Evolutionary conservation across 495 filamentous ascomycete genomes (phyloP).

Genomic region (Chaetomium cochliodes): DNA sequence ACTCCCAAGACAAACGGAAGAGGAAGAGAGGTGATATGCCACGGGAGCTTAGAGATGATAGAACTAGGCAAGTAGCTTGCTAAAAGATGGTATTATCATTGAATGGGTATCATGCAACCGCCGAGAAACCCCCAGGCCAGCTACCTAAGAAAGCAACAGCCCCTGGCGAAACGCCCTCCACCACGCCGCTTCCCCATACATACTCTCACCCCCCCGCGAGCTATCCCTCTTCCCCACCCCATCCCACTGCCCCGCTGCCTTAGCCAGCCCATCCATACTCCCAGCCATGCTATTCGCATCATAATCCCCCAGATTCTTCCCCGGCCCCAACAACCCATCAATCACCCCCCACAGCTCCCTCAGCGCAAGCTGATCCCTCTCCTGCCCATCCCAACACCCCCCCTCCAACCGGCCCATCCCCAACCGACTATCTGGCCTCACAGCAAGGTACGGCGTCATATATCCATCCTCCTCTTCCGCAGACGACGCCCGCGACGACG

Average conservation of each 20-base stretch:
- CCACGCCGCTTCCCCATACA: slow-evolving; percentile 10
- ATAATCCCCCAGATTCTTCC: neutral
- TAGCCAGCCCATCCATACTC: neutral
- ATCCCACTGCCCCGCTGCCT: neutral
- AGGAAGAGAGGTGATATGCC: neutral
- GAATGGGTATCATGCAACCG: neutral
- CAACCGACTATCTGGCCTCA: neutral
- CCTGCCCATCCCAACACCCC: neutral
- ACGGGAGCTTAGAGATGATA: too few species aligned
- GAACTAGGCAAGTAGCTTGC: neutral
- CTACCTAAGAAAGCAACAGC: slow-evolving; percentile 14
- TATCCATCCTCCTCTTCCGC: neutral
- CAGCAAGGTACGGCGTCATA: slow-evolving; percentile 2
- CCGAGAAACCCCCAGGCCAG: too few species aligned
- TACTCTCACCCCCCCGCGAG: neutral
- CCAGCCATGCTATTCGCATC: neutral
- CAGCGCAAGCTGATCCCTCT: slow-evolving; percentile 9
- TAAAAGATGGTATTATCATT: slow-evolving; percentile 2
- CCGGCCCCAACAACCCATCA: slow-evolving; percentile 8
- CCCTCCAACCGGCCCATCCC: too few species aligned
- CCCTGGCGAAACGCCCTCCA: slow-evolving; percentile 10
- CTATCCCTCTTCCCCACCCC: neutral
- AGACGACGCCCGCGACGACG: neutral
- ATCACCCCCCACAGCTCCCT: slow-evolving; percentile 15
- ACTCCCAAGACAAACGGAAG: too few species aligned